phyloP scores from a whole-genome alignment of 129 eudicot genomes.

The Lactuca saligna region DNA sequence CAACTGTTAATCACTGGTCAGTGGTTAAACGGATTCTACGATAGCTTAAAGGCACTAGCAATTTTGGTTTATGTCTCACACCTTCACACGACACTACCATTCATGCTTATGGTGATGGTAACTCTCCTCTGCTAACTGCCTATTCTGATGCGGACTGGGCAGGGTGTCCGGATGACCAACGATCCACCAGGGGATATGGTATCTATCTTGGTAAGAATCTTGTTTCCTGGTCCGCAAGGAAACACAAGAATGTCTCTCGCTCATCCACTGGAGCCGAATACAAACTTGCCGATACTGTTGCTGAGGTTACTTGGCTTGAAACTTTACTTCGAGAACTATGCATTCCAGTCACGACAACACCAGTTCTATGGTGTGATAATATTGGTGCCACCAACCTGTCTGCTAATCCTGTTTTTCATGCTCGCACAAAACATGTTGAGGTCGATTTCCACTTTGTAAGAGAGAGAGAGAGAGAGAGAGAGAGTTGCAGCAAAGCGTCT shows the following conservation, averaged over 20 bases:
- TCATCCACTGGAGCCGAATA: neutral
- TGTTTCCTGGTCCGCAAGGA: neutral
- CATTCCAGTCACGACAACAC: neutral
- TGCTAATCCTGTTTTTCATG: neutral
- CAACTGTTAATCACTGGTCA: no score
- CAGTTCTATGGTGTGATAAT: neutral
- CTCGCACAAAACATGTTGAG: neutral
- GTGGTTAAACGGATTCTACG: neutral
- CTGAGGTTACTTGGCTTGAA: conserved; percentile 3
- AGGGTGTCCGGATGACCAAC: neutral
- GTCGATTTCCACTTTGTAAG: neutral
- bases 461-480: neutral
- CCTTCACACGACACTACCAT: neutral
- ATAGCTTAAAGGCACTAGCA: neutral
- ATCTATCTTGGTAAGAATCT: neutral
- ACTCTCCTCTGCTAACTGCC: neutral
- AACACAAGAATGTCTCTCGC: neutral
- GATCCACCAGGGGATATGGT: conserved; percentile 1
- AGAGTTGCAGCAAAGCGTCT: neutral
- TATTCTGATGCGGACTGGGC: neutral
- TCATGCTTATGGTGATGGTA: neutral
- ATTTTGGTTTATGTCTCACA: neutral
- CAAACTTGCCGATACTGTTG: neutral
- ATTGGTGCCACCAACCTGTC: neutral
- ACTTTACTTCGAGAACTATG: neutral